phyloP scores from a whole-genome alignment of 2,329 filamentous ascomycete species.

The Sclerotinia glacialis region DNA sequence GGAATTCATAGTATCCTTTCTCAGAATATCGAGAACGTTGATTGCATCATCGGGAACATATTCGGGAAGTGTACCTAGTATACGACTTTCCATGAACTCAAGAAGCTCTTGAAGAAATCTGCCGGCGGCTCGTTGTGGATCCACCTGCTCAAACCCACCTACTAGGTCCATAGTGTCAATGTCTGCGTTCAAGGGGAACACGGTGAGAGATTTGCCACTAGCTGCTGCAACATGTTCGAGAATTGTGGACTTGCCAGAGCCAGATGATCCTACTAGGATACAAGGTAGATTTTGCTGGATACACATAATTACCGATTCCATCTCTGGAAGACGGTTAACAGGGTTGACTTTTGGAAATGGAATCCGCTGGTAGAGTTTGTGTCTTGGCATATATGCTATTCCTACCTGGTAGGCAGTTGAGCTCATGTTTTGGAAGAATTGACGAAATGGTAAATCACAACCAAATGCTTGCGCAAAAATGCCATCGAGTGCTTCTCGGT shows the following conservation, averaged over 20 bases:
- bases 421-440: constrained; percentile 70
- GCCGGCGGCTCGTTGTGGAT: constrained; percentile 71
- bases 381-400: constrained; percentile 65
- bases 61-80: constrained; percentile 50
- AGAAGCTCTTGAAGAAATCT: constrained; percentile 54
- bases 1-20: constrained; percentile 30
- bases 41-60: constrained; percentile 49
- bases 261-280: constrained; percentile 81
- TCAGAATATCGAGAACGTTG: constrained; percentile 51
- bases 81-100: constrained; percentile 50
- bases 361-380: constrained; percentile 52
- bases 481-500: constrained; percentile 62
- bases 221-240: constrained; percentile 77
- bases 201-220: constrained; percentile 71
- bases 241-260: constrained; percentile 80
- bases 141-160: constrained; percentile 92
- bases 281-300: constrained; percentile 84
- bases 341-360: constrained; percentile 51
- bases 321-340: constrained; percentile 60
- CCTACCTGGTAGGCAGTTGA: constrained; percentile 72
- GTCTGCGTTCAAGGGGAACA: constrained; percentile 89
- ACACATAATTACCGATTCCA: constrained; percentile 86
- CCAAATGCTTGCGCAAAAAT: constrained; percentile 67
- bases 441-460: constrained; percentile 46
- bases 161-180: constrained; percentile 97